These are phyloP conservation scores for Tricladium varicosporioides DNA, from an alignment of 2,329 filamentous ascomycete species.

Conservation along the genomic window DNA sequence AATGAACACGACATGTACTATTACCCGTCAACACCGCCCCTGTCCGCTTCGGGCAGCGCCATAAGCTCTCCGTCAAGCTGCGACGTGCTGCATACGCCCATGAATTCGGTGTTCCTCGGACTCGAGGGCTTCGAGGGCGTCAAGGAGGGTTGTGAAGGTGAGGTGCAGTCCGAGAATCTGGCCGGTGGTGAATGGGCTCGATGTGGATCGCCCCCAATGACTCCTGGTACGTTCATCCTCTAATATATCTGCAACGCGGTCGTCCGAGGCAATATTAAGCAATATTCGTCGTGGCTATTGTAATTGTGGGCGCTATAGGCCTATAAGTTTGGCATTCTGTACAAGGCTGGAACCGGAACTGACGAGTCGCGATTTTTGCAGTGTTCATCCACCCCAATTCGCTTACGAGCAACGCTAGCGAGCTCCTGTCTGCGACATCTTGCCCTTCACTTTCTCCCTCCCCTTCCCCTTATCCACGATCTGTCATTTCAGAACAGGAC, in stretches of 20 bases:
- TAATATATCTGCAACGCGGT: constrained; percentile 3
- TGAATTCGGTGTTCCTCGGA: constrained; percentile 75
- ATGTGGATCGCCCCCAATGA: constrained; percentile 80
- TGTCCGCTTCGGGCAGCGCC: constrained; percentile 81
- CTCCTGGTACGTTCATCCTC: constrained; percentile 70
- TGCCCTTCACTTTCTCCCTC: constrained; percentile 87
- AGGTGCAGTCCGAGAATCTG: constrained; percentile 69
- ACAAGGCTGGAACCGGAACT: constrained; percentile 8
- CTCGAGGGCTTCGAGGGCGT: constrained; percentile 64
- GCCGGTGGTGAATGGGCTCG: constrained; percentile 73
- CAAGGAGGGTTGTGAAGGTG: constrained; percentile 70
- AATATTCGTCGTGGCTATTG: constrained; percentile 5
- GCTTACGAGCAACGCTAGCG: constrained; percentile 61
- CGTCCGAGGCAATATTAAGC: background rate
- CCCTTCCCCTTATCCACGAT: constrained; percentile 73
- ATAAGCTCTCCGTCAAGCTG: constrained; percentile 81
- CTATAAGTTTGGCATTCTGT: no score
- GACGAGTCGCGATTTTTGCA: constrained; percentile 32
- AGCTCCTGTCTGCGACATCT: constrained; percentile 68
- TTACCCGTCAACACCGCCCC: constrained; percentile 81
- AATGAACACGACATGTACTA: constrained; percentile 59
- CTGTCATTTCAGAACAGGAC: constrained; percentile 64
- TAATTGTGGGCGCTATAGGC: background rate
- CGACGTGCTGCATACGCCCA: constrained; percentile 77
- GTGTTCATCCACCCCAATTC: constrained; percentile 68